Evolutionary conservation across 331 rosid species (phyloP), one percentile per base, ranked within the genome.

Genomic region (Acacia concinna): DNA sequence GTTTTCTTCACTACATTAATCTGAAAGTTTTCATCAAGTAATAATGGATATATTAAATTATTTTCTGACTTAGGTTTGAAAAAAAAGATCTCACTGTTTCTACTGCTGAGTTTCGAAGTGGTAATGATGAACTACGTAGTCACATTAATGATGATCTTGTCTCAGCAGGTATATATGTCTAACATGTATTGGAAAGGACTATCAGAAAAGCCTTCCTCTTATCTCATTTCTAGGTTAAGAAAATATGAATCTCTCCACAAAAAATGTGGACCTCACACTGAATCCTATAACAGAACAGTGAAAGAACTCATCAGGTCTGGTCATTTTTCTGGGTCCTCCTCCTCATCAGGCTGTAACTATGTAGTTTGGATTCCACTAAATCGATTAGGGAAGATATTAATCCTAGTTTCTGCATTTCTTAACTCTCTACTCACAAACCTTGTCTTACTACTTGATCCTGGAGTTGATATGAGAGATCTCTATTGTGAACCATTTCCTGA

Each of bases 401-500:
- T 91, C 66, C 63, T 90, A 74, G 89, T 85, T 56, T 85, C 92
- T 20, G 84, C 89, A n/a, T 90, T 90, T 71, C 89, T 90, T 17
- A 88, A 88, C 37, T 88, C 94, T 52, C 85, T 90, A 66, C 89
- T 90, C 81, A 86, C 92, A 38, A 81, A 86, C 79, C 88, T 90
- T 17, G 89, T 90, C 69, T 77, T 90, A 60, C 90, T 90, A 6
- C 92, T 90, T 27, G 92, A 90, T 84, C 92, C 92, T 31, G 90
- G 92, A 46, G 82, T 77, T 68, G 91, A 88, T 79, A 88, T 90
- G 90, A 77, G 41, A 6, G 87, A 85, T 75, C 88, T 90, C 63
- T 88, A 88, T 46, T 90, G 94, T 20, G 94, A 90, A 70, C 94
- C 94, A 20, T 90, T 90, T 71, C 92, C 91, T 0, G 89, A 83